Base-by-base conservation (phyloP, 179 eudicot genomes). In the Gypsophila paniculata region DNA sequence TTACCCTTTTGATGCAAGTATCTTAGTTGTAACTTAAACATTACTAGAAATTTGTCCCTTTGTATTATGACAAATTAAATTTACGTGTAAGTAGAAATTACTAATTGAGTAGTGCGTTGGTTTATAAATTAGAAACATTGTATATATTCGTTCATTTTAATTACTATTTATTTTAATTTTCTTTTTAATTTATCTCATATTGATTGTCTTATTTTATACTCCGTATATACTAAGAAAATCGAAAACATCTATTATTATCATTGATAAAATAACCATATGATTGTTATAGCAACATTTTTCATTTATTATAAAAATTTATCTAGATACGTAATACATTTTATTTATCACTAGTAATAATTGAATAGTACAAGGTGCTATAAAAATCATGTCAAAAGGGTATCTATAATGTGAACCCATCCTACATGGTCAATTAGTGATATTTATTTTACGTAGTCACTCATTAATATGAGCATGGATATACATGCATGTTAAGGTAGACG, bases 331-430 rank as follows among this genome's bases (percentile, higher is more conserved):
- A 29, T 29, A n/a, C n/a, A 29, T 29, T 29, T 29, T 29, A 1
- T 1, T 29, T 29, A 29, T 29, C 34, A 4, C 34, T 1, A 29
- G 34, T 29, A 29, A 29, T 29, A 29, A 29, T 1, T 29, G 34
- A 29, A 29, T 29, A 29, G 34, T 29, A 29, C 34, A 29, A 29
- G 34, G 34, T 29, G 4, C 34, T 29, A 29, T 29, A 29, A 29
- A 29, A 29, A 1, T 29, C 34, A 29, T 29, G 34, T 46, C 1
- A 60, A 39, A 18, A 38, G 67, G 67, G 67, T 42, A 65, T 39
- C 52, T 65, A 65, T 65, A 10, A 42, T 65, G 68, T 65, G 68
- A 39, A 13, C 68, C 68, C 68, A 65, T 65, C 13, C 51, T 39
- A 64, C 68, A n/a, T 36, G 38, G 68, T 64, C 51, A 64, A 36